Evolutionary conservation across 306 rosid genomes (phyloP), one percentile per base, ranked within the genome.

Genomic region (Glycine tomentella): DNA sequence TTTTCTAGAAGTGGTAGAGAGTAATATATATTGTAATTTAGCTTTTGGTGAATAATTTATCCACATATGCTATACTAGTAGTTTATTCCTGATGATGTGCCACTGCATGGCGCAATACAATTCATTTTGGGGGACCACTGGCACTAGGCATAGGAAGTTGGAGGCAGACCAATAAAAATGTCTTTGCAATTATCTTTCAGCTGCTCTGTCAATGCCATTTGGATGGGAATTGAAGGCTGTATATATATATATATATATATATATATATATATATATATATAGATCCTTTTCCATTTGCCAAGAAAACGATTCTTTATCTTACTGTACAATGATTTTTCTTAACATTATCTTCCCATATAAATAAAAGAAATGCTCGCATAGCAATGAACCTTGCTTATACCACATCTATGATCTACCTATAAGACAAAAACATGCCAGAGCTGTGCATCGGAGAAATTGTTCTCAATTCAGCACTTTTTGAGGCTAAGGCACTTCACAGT

Each of bases 351-450:
- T 62, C 51, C 7, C 33, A 31, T 44, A 74, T 45, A 36, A 68
- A 76, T 36, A 4, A 6, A 14, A 33, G 52, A 25, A 52, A 65
- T 11, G 15, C 56, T 14, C 45, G 16, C 50, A 52, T n/a, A 62
- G 31, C 13, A 33, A 44, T 53, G 51, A 71, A 63, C 31, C 51
- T 63, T 68, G 66, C 17, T 38, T 52, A 34, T 25, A 25, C 31
- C 31, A 13, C 25, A 56, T 14, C 63, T 69, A 31, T 69, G 10
- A 46, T 61, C 10, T 62, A 75, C 50, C 81, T 12, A 75, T 9
- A 8, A 17, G 40, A 53, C 83, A 65, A 80, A 76, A 75, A 15
- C 25, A 40, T 52, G 52, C 10, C 25, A 50, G 50, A 15, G 59
- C 61, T 31, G 2, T 61, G 61, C 68, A 51, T 12, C 3, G 11